Evolutionary conservation across 2,329 filamentous ascomycete species (phyloP), one percentile per base, ranked within the genome.

Genomic region (Pseudocercospora eumusae): DNA sequence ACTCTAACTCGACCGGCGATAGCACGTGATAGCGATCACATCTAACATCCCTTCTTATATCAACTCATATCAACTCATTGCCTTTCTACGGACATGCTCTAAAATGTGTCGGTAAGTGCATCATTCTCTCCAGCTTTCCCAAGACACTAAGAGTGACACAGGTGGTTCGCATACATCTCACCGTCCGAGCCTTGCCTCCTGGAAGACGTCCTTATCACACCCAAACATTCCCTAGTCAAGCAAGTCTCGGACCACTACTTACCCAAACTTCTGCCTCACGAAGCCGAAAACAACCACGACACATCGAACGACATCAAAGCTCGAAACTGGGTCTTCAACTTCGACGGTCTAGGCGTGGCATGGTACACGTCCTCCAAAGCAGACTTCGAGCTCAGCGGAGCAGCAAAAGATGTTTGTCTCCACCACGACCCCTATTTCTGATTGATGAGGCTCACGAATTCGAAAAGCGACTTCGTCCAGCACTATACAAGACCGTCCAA

Each of bases 101-200:
- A 72, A 11, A 9, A 75, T 75, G 73, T 75, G 73, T 63, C 73
- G 73, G 71, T 73, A 64, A 64, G 70, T 64, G n/a, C 56, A 56
- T 31, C 47, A 52, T 25, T 52, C 47, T n/a, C 23, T 28, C 11
- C 10, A 23, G 9, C 21, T 21, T 47, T 25, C 47, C 36, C 20
- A 25, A 28, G 25, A 15, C 45, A 15, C 36, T 40, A 5, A 40
- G 1, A 8, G 2, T 21, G 18, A 49, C n/a, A 40, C 73, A 81
- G 82, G 33, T 84, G 82, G 82, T 84, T 84, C 66, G 82, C 82
- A 20, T 84, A 84, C 68, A 79, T 85, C 60, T 83, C 81, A 1
- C 75, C 77, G 0, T 76, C 74, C 0, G 83, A 85, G 73, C 79
- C 81, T 11, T 83, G 81, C 71, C 79, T 85, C 49, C 76, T 85